Conservation (phyloP, 257 asterid genomes). For the Ligustrum vulgare region DNA sequence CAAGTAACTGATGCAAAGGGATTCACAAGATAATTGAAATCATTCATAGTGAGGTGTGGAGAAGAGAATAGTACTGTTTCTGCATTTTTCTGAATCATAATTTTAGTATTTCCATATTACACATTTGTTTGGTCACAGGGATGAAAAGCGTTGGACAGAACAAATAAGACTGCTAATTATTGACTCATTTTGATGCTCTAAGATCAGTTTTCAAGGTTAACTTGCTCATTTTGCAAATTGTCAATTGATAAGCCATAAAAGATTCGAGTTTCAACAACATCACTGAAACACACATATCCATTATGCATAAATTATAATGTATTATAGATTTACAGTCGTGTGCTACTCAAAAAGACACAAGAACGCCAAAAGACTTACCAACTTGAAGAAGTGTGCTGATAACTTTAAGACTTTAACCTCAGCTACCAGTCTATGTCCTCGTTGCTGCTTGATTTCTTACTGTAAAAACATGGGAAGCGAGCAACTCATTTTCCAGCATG, state of each 20-base stretch:
- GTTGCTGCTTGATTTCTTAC: not conserved
- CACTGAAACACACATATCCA: no score
- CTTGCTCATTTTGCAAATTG: slow-evolving; percentile 66
- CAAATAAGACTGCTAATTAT: slow-evolving; percentile 7
- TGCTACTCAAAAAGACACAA: not conserved
- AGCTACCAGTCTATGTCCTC: not conserved
- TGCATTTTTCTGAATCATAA: not conserved
- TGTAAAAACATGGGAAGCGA: not conserved
- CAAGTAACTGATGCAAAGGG: not conserved
- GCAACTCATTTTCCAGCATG: no score
- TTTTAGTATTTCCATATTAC: not conserved
- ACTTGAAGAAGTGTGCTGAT: not conserved
- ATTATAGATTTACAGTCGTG: no score
- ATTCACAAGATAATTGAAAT: not conserved
- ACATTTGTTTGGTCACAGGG: not conserved
- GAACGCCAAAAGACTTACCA: not conserved
- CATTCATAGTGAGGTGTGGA: not conserved
- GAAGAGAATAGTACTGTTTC: not conserved
- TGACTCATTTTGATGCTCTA: slow-evolving; percentile 16
- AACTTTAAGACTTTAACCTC: not conserved
- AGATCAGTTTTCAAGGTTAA: slow-evolving; percentile 39
- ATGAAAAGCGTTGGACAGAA: not conserved
- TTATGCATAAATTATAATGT: not conserved
- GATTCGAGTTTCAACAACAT: no score
- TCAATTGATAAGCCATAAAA: no score